Percentiles rank a stretch among this genome's conserved stretches.
Evolutionary conservation across 2,329 filamentous ascomycete species (phyloP).

Genomic region (Nemania abortiva): DNA sequence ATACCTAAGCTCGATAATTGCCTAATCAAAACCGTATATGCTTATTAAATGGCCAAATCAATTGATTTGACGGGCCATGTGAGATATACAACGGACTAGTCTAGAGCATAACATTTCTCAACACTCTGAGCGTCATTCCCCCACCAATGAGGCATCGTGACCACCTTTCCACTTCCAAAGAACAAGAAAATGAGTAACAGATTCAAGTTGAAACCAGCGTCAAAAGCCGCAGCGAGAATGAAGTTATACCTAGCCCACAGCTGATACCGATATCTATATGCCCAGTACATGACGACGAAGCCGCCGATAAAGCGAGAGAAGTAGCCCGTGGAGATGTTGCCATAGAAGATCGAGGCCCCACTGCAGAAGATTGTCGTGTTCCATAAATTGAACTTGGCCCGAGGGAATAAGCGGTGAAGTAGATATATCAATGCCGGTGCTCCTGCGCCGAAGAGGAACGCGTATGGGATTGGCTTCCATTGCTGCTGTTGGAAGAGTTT

Average conservation of each 20-base stretch:
- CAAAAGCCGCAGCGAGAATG: conserved; percentile 70
- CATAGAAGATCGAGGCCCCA: conserved; percentile 67
- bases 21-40: not conserved
- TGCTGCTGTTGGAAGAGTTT: conserved; percentile 62
- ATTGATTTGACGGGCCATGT: not conserved
- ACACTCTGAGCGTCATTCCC: conserved; percentile 67
- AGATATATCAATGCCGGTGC: conserved; percentile 62
- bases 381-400: conserved; percentile 66
- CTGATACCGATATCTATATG: conserved; percentile 66
- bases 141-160: conserved; percentile 74
- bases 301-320: conserved; percentile 69
- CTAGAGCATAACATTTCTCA: conserved; percentile 70
- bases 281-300: conserved; percentile 70
- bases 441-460: conserved; percentile 63
- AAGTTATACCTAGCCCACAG: conserved; percentile 73
- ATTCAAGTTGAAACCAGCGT: conserved; percentile 72
- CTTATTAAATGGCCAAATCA: not conserved
- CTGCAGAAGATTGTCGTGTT: conserved; percentile 74
- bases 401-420: conserved; percentile 66
- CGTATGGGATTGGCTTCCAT: conserved; percentile 63
- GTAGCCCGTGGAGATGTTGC: conserved; percentile 71
- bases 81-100: conserved; percentile 25
- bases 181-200: conserved; percentile 71
- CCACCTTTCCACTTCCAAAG: conserved; percentile 67
- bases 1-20: not conserved